Conservation (phyloP, 2,329 filamentous ascomycete genomes). For the Phoma sp. region DNA sequence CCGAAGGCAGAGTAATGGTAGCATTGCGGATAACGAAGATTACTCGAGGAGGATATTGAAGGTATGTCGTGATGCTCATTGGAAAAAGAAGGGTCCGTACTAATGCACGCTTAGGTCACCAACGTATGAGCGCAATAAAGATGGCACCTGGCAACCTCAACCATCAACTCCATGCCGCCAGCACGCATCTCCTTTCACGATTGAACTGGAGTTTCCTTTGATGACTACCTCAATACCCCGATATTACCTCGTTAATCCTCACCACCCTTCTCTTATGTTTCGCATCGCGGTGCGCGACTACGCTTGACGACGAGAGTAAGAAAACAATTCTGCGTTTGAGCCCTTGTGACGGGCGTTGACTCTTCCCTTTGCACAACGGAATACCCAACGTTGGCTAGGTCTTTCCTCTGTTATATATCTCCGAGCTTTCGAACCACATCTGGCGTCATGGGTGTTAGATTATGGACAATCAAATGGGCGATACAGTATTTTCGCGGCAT, state of each 20-base stretch:
- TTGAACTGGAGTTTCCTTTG: constrained; percentile 17
- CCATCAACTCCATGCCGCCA: constrained; percentile 15
- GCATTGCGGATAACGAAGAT: constrained; percentile 96
- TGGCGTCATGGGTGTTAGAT: constrained; percentile 23
- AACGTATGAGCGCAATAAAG: constrained; percentile 41
- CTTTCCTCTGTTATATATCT: constrained; percentile 35
- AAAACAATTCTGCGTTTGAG: constrained; percentile 29
- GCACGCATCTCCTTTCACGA: constrained; percentile 21
- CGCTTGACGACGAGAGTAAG: constrained; percentile 41
- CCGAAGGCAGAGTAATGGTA: constrained; percentile 88
- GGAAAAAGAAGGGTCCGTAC: constrained; percentile 7
- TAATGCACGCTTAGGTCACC: constrained; percentile 41
- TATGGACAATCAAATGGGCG: constrained; percentile 25
- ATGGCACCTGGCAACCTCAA: constrained; percentile 12
- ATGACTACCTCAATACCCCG: constrained; percentile 23
- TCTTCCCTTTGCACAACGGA: constrained; percentile 13
- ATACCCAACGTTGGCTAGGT: constrained; percentile 10
- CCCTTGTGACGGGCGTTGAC: constrained; percentile 17
- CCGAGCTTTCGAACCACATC: constrained; percentile 16
- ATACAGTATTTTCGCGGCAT: constrained; percentile 18
- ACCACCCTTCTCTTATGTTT: constrained; percentile 26
- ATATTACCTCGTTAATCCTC: constrained; percentile 27
- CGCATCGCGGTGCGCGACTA: constrained; percentile 31
- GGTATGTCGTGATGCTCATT: constrained; percentile 59
- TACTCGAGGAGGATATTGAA: constrained; percentile 95